Conservation (phyloP, 1,139 yeast genomes). For the Kodamaea plutei region DNA sequence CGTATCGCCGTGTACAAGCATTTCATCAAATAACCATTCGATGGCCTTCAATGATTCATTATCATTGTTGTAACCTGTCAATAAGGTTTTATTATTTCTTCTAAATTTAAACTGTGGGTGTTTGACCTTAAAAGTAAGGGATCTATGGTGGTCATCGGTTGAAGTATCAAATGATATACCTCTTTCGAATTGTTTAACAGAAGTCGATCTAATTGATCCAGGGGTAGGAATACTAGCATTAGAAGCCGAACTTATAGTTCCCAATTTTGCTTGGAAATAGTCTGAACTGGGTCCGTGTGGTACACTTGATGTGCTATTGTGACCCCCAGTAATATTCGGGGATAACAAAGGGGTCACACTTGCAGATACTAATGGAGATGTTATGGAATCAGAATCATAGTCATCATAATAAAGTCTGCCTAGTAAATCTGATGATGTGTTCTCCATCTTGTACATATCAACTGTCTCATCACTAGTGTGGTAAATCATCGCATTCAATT, state of each 20-base stretch:
- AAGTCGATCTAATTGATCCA: constrained; percentile 4
- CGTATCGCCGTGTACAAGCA: constrained; percentile 63
- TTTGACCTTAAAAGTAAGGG: constrained; percentile 51
- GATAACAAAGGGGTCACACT: constrained; percentile 14
- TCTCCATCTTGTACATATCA: constrained; percentile 38
- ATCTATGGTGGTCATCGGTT: constrained; percentile 34
- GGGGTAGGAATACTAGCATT: constrained; percentile 2
- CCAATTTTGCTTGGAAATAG: constrained; percentile 10
- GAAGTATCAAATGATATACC: constrained; percentile 55
- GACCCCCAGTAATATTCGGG: constrained; percentile 16
- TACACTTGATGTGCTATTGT: constrained; percentile 3
- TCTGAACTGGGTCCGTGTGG: constrained; percentile 7
- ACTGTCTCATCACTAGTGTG: constrained; percentile 40
- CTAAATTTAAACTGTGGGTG: constrained; percentile 53
- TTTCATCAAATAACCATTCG: constrained; percentile 63
- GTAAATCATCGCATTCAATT: constrained; percentile 37
- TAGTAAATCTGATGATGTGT: constrained; percentile 38
- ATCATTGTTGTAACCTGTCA: constrained; percentile 60
- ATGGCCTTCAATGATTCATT: constrained; percentile 55
- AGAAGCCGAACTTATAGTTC: constrained; percentile 6
- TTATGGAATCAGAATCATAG: constrained; percentile 33
- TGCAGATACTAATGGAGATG: constrained; percentile 20
- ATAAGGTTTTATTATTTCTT: constrained; percentile 56
- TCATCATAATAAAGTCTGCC: constrained; percentile 46
- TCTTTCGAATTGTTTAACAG: constrained; percentile 15